These are phyloP conservation scores for Scutellaria minor DNA, from an alignment of 257 asterid species.

Conservation along the genomic window DNA sequence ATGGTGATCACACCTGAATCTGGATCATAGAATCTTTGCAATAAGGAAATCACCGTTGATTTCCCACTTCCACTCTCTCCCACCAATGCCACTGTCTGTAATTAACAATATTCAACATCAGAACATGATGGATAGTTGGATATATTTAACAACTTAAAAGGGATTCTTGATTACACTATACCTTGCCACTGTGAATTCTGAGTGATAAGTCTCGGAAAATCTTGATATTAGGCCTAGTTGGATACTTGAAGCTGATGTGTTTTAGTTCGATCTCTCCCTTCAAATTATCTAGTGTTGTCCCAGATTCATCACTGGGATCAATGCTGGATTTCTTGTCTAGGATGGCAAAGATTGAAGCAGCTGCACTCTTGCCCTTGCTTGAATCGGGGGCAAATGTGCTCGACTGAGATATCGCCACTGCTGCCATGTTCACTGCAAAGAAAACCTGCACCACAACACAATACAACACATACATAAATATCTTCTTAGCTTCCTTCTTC, in stretches of 20 bases:
- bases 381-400: constrained; percentile 68
- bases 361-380: constrained; percentile 57
- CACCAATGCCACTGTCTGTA: constrained; percentile 71
- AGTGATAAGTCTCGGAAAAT: constrained; percentile 58
- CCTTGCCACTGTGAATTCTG: constrained; percentile 63
- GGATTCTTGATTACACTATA: not conserved
- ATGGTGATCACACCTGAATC: constrained; percentile 61
- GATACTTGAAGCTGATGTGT: constrained; percentile 62
- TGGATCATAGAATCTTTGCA: constrained; percentile 65
- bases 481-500: not conserved
- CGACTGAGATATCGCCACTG: constrained; percentile 60
- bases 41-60: constrained; percentile 63
- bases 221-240: constrained; percentile 57
- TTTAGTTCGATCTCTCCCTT: constrained; percentile 61
- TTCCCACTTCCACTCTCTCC: constrained; percentile 91
- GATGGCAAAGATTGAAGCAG: constrained; percentile 60
- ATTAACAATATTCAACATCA: not conserved
- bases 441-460: constrained; percentile 48
- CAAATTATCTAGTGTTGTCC: constrained; percentile 44
- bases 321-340: constrained; percentile 62
- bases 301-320: constrained; percentile 63
- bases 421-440: constrained; percentile 61
- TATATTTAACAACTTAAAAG: no score
- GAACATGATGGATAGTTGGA: not conserved
- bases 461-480: not conserved